A percentile compares a stretch with the other conserved stretches of the same genome.
Evolutionary conservation across 2,329 filamentous ascomycete species (phyloP).

Genomic region (Hirsutella thompsonii): DNA sequence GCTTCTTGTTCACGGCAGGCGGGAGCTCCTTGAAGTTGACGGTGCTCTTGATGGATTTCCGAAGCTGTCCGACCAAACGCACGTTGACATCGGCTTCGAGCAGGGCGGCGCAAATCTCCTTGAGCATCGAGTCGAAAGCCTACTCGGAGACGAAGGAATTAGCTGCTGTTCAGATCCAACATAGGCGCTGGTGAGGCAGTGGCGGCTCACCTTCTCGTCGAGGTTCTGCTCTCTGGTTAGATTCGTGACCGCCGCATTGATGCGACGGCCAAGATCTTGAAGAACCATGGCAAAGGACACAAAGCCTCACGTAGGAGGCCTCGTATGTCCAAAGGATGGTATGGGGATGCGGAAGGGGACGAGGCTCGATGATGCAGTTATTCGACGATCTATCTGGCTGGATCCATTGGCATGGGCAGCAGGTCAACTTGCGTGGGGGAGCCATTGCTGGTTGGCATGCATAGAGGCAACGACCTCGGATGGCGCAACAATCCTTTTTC

Average conservation of each 20-base stretch:
- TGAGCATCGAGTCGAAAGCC: slow-evolving; percentile 97
- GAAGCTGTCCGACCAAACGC: slow-evolving; percentile 76
- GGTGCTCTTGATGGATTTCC: slow-evolving; percentile 78
- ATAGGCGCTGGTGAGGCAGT: not conserved
- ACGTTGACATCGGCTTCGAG: slow-evolving; percentile 97
- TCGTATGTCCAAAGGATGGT: not conserved
- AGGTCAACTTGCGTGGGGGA: too few species aligned
- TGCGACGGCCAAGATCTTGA: slow-evolving; percentile 95
- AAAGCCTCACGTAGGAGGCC: not conserved
- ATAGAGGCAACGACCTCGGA: not conserved
- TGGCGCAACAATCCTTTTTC: not conserved
- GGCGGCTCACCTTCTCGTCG: slow-evolving; percentile 68
- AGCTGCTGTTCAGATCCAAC: too few species aligned
- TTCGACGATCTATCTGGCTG: not conserved
- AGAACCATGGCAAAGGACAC: slow-evolving; percentile 62
- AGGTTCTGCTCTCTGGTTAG: slow-evolving; percentile 84
- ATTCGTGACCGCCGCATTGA: slow-evolving; percentile 91
- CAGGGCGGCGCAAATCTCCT: slow-evolving; percentile 92
- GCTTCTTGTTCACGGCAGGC: slow-evolving; percentile 92
- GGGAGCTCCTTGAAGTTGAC: slow-evolving; percentile 95
- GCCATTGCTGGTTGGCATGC: not conserved
- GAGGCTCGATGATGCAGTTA: not conserved
- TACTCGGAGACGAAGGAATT: too few species aligned
- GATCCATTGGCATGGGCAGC: too few species aligned
- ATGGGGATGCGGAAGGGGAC: not conserved